Percentiles rank a stretch among this genome's conserved stretches.
phyloP scores from a whole-genome alignment of 495 filamentous ascomycete species.

The Podospora bellae-mahoneyi region DNA sequence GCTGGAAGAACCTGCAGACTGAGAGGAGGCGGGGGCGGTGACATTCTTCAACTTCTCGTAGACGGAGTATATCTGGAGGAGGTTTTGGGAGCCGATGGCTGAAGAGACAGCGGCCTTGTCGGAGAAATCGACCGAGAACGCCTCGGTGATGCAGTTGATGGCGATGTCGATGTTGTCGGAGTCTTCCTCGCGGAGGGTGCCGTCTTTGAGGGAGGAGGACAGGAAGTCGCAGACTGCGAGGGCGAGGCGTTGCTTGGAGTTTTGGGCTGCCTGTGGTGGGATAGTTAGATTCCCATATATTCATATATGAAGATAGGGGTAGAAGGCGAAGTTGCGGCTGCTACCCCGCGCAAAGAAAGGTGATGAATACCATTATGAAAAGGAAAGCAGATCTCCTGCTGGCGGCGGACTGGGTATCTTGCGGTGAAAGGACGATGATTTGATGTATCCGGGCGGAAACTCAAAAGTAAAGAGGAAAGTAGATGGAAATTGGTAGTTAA shows the following conservation, averaged over 20 bases:
- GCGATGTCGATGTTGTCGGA: conserved; percentile 89
- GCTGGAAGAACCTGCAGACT: conserved; percentile 17
- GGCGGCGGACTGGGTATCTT: conserved; percentile 5
- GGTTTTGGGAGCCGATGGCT: conserved; percentile 78
- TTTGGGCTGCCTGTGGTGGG: conserved; percentile 37
- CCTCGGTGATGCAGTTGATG: conserved; percentile 85
- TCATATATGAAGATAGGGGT: not conserved
- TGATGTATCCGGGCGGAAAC: not conserved
- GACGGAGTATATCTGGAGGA: conserved; percentile 85
- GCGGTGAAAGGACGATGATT: not conserved
- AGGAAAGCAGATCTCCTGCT: not conserved
- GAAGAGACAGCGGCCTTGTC: conserved; percentile 68
- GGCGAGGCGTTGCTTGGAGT: conserved; percentile 92
- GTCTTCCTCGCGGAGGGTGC: conserved; percentile 81
- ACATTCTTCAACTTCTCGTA: conserved; percentile 84
- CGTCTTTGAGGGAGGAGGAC: conserved; percentile 76
- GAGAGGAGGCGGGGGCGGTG: conserved; percentile 24
- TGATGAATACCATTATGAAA: conserved; percentile 7
- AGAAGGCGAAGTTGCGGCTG: not conserved
- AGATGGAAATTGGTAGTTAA: conserved; percentile 4
- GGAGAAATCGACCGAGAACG: conserved; percentile 86
- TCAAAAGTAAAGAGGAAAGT: not conserved
- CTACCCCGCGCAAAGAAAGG: not conserved
- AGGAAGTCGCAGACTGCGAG: conserved; percentile 97
- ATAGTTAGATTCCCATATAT: conserved; percentile 9